Evolutionary conservation across 306 rosid species (phyloP).

Genomic region (Glycyrrhiza uralensis): DNA sequence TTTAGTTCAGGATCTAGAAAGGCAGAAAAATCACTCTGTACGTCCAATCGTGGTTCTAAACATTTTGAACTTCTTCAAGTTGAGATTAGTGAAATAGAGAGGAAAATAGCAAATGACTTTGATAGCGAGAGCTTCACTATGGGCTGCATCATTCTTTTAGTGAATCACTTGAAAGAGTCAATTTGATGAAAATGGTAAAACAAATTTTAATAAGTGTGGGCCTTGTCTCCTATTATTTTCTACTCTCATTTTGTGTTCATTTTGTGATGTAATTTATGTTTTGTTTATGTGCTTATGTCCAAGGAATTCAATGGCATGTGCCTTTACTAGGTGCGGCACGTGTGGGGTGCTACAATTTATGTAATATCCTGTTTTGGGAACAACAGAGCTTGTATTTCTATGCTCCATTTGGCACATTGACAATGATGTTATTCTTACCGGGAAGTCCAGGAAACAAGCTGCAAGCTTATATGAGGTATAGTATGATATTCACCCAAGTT

Average conservation of each 20-base stretch:
- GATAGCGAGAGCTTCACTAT: conserved; percentile 39
- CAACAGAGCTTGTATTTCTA: too few species aligned
- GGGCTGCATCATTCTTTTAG: conserved; percentile 37
- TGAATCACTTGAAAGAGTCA: conserved; percentile 48
- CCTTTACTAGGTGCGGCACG: too few species aligned
- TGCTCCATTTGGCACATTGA: too few species aligned
- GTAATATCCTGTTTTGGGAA: too few species aligned
- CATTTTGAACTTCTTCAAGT: conserved; percentile 44
- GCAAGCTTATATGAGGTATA: too few species aligned
- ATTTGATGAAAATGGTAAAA: conserved; percentile 67
- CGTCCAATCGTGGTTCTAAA: conserved; percentile 30
- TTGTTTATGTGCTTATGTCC: too few species aligned
- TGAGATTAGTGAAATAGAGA: conserved; percentile 59
- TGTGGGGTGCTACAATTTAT: too few species aligned
- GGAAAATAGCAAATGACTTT: conserved; percentile 37
- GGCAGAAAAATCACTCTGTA: conserved; percentile 51
- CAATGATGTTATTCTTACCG: too few species aligned
- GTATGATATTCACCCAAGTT: too few species aligned
- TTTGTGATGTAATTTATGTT: too few species aligned
- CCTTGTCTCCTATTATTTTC: background rate
- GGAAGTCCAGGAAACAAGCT: too few species aligned
- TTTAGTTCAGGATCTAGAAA: conserved; percentile 59
- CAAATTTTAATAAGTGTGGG: background rate
- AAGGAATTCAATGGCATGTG: too few species aligned
- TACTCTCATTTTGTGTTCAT: background rate